Evolutionary conservation across 768 basidiomycete species (phyloP).

Genomic region (Ephemerocybe angulata): DNA sequence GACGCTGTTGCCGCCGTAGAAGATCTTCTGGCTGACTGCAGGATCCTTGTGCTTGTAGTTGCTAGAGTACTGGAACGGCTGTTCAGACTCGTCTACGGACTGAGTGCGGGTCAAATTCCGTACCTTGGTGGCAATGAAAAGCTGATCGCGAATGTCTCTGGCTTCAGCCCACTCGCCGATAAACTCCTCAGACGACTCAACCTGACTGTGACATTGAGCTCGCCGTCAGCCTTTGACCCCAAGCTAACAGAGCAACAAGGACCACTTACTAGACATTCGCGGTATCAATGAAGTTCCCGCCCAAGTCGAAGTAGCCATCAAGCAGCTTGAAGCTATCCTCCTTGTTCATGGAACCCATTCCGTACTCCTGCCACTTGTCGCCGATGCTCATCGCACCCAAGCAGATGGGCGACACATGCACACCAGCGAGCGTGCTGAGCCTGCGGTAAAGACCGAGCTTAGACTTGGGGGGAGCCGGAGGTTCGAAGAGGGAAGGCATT

Average conservation of each 20-base stretch:
- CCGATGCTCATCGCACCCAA: slow-evolving; percentile 40
- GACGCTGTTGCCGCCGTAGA: slow-evolving; percentile 35
- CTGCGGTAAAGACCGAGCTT: background rate
- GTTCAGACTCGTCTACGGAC: background rate
- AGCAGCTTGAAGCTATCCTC: slow-evolving; percentile 38
- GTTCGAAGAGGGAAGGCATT: too few species aligned
- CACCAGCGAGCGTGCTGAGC: slow-evolving; percentile 19
- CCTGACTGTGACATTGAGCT: slow-evolving; percentile 30
- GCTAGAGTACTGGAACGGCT: slow-evolving; percentile 19
- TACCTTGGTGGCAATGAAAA: slow-evolving; percentile 43
- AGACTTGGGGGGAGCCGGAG: background rate
- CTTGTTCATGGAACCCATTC: too few species aligned
- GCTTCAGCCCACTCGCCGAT: slow-evolving; percentile 48
- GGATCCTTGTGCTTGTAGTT: slow-evolving; percentile 22
- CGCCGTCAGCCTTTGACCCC: background rate
- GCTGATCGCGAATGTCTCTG: slow-evolving; percentile 41
- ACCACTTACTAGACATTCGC: slow-evolving; percentile 38
- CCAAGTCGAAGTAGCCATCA: slow-evolving; percentile 35
- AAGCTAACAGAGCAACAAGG: background rate
- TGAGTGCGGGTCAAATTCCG: background rate
- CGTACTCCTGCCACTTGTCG: too few species aligned
- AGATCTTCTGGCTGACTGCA: slow-evolving; percentile 26
- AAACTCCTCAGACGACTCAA: slow-evolving; percentile 47
- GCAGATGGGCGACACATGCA: slow-evolving; percentile 36
- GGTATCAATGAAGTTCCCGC: slow-evolving; percentile 47